These are phyloP conservation scores for Cerioporus squamosus DNA, from an alignment of 1,284 basidiomycete species.

Conservation along the genomic window DNA sequence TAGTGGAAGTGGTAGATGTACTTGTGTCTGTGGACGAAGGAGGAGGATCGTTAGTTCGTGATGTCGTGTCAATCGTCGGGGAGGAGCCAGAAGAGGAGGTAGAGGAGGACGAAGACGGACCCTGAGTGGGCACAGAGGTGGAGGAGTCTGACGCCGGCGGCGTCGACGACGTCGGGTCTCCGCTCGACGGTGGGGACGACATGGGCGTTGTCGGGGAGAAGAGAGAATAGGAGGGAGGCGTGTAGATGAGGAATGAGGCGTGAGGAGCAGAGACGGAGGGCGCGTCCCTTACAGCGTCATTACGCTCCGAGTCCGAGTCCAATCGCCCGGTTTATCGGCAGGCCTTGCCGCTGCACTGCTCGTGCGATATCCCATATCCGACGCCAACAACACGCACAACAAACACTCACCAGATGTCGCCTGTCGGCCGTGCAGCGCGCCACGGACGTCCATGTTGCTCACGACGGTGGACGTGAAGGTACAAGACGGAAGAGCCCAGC, in stretches of 20 bases:
- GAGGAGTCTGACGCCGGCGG: conserved; percentile 10
- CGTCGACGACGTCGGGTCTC: background rate
- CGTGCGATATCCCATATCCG: no score
- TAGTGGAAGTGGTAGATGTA: background rate
- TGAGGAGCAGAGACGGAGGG: background rate
- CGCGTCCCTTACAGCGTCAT: conserved; percentile 2
- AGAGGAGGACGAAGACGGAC: conserved; percentile 17
- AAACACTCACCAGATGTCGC: no score
- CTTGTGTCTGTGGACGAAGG: background rate
- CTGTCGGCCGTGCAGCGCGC: no score
- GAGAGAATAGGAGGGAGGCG: background rate
- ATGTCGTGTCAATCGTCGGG: background rate
- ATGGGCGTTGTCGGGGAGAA: conserved; percentile 11
- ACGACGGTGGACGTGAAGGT: no score
- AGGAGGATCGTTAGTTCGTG: background rate
- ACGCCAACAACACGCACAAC: no score
- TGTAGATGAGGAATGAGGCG: background rate
- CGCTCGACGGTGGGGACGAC: conserved; percentile 7
- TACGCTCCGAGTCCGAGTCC: background rate
- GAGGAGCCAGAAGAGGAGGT: conserved; percentile 7
- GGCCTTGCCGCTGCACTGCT: no score
- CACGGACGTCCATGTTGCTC: no score
- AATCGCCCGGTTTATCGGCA: conserved; percentile 1
- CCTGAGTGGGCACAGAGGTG: conserved; percentile 7
- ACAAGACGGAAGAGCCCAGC: no score